Evolutionary conservation across 225 moss, liverwort and hornwort genomes (phyloP).

Genomic region (Physcomitrium patens): DNA sequence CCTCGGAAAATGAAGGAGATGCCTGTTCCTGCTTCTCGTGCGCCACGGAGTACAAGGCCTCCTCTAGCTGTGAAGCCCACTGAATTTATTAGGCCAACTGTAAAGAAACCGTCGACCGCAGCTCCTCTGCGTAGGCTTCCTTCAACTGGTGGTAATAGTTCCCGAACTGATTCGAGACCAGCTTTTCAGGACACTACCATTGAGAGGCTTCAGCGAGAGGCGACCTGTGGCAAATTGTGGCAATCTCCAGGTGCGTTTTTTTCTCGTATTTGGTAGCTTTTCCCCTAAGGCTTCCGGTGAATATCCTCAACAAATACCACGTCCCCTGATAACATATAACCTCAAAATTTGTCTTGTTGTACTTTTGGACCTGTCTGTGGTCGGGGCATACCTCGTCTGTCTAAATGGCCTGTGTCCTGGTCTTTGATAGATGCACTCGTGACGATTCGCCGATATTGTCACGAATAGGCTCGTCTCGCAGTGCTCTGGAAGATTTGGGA

Average conservation of each 20-base stretch:
- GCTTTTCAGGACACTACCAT: constrained; percentile 82
- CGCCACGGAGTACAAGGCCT: constrained; percentile 42
- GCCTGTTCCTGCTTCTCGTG: constrained; percentile 40
- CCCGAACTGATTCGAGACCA: constrained; percentile 52
- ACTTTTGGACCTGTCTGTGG: constrained; percentile 9
- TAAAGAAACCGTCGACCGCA: constrained; percentile 47
- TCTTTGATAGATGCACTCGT: constrained; percentile 12
- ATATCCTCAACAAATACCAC: background rate
- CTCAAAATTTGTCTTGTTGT: constrained; percentile 7
- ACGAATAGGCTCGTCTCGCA: constrained; percentile 11
- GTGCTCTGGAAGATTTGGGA: constrained; percentile 9
- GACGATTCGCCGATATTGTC: background rate
- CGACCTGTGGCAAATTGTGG: constrained; percentile 91
- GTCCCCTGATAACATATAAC: background rate
- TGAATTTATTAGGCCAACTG: constrained; percentile 66
- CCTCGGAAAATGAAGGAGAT: constrained; percentile 53
- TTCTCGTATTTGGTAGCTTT: constrained; percentile 1
- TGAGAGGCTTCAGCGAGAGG: constrained; percentile 98
- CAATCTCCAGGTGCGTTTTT: constrained; percentile 87
- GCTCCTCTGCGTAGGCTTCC: constrained; percentile 44
- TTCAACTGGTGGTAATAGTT: constrained; percentile 41
- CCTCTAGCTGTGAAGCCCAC: constrained; percentile 50
- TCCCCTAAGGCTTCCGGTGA: constrained; percentile 16
- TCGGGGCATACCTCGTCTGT: constrained; percentile 17
- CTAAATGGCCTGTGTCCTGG: constrained; percentile 5